Evolutionary conservation across 495 filamentous ascomycete genomes (phyloP).

Genomic region (Elasticomyces elasticus): DNA sequence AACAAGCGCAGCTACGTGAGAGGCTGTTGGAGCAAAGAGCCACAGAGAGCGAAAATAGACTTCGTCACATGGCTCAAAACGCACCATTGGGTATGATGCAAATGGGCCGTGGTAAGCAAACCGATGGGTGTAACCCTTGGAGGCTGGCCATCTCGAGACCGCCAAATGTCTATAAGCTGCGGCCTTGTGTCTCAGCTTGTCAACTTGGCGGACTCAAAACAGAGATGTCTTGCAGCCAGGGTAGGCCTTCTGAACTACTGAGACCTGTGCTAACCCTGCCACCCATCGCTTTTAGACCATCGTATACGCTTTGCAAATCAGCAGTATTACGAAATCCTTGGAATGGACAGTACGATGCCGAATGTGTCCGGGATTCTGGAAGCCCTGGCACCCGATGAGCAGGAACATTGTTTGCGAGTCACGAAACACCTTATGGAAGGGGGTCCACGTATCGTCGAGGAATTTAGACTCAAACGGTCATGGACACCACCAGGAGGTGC

Average conservation of each 20-base stretch:
- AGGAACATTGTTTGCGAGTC: not conserved
- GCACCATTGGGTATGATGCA: conserved; percentile 9
- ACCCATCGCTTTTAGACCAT: no score
- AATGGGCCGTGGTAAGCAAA: not conserved
- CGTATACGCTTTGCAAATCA: no score
- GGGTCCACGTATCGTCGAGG: not conserved
- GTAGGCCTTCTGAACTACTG: no score
- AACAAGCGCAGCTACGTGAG: conserved; percentile 3
- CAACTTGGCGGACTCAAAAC: no score
- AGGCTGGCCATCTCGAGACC: no score
- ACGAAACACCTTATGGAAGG: not conserved
- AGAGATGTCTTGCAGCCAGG: no score
- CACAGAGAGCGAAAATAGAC: not conserved
- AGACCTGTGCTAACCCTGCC: no score
- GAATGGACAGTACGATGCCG: not conserved
- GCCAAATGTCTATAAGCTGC: no score
- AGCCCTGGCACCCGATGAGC: not conserved
- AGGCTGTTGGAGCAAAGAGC: conserved; percentile 1
- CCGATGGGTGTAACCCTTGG: no score
- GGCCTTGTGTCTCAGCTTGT: no score
- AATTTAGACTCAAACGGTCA: not conserved
- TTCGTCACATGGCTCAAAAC: conserved; percentile 6
- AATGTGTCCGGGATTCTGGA: not conserved
- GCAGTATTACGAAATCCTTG: conserved; percentile 10
- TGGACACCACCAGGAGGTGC: conserved; percentile 1